Percentiles rank a stretch among this genome's conserved stretches.
These are phyloP conservation scores for Xenoacremonium recifei DNA, from an alignment of 2,329 filamentous ascomycete species.

Conservation along the genomic window DNA sequence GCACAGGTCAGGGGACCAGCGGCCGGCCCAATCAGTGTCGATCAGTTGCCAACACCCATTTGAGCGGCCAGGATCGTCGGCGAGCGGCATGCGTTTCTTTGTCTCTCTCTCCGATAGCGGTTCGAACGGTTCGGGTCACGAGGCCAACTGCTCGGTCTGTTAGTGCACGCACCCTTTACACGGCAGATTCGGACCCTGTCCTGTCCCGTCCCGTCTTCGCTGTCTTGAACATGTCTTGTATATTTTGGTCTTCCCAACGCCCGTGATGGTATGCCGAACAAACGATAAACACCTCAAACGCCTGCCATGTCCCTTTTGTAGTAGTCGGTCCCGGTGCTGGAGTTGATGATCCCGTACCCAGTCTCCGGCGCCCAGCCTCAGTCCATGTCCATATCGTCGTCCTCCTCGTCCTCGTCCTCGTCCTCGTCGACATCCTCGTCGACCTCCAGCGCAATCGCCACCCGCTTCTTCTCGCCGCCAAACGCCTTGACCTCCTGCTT, in stretches of 20 bases:
- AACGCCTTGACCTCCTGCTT: constrained; percentile 38
- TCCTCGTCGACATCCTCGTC: constrained; percentile 33
- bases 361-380: background rate
- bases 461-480: constrained; percentile 40
- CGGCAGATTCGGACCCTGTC: too few species aligned
- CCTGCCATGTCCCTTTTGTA: background rate
- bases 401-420: constrained; percentile 28
- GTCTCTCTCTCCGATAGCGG: background rate
- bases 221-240: background rate
- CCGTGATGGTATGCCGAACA: background rate
- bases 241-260: background rate
- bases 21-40: background rate
- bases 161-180: too few species aligned
- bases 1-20: background rate
- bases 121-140: too few species aligned
- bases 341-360: background rate
- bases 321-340: too few species aligned
- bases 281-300: constrained; percentile 1
- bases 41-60: background rate
- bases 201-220: background rate
- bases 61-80: background rate
- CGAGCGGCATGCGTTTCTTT: background rate
- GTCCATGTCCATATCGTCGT: constrained; percentile 22
- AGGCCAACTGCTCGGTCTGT: too few species aligned
- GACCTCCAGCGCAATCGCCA: constrained; percentile 32